phyloP scores from a whole-genome alignment of 1,284 basidiomycete genomes.

The Porphyrellus sp. region DNA sequence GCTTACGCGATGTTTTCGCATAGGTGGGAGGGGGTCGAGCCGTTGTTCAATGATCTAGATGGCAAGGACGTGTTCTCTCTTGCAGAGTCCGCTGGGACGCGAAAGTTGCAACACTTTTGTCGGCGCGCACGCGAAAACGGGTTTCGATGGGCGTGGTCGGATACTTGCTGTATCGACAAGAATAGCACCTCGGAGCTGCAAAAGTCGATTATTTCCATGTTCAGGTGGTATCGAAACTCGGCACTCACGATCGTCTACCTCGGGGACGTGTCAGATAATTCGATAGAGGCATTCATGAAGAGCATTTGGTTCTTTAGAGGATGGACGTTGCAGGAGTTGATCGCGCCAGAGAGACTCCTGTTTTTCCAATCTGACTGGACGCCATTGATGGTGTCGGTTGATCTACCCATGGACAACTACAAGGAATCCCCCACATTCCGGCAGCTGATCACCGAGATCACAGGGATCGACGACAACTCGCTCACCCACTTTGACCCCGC shows the following conservation, averaged over 20 bases:
- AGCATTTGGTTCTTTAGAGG: constrained; percentile 24
- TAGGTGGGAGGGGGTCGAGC: constrained; percentile 21
- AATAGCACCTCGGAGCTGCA: constrained; percentile 27
- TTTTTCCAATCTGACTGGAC: constrained; percentile 26
- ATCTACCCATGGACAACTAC: constrained; percentile 22
- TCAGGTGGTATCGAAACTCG: constrained; percentile 25
- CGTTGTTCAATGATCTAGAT: constrained; percentile 18
- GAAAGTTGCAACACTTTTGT: constrained; percentile 23
- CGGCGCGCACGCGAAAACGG: constrained; percentile 16
- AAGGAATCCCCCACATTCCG: constrained; percentile 17
- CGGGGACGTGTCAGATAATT: constrained; percentile 14
- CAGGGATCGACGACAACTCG: constrained; percentile 16
- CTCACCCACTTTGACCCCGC: constrained; percentile 20
- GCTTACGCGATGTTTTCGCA: constrained; percentile 26
- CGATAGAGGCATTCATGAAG: constrained; percentile 15
- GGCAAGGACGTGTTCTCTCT: constrained; percentile 21
- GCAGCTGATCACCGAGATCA: constrained; percentile 19
- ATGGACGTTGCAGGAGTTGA: constrained; percentile 27
- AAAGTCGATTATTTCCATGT: constrained; percentile 28
- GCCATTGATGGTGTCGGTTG: constrained; percentile 8
- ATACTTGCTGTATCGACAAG: constrained; percentile 28
- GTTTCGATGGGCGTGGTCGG: constrained; percentile 24
- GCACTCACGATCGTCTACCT: constrained; percentile 25
- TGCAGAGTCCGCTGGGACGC: constrained; percentile 9
- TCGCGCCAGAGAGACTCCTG: constrained; percentile 18